These are phyloP conservation scores for Plasmodium inui DNA, from an alignment of 169 alveolate species.

Conservation along the genomic window DNA sequence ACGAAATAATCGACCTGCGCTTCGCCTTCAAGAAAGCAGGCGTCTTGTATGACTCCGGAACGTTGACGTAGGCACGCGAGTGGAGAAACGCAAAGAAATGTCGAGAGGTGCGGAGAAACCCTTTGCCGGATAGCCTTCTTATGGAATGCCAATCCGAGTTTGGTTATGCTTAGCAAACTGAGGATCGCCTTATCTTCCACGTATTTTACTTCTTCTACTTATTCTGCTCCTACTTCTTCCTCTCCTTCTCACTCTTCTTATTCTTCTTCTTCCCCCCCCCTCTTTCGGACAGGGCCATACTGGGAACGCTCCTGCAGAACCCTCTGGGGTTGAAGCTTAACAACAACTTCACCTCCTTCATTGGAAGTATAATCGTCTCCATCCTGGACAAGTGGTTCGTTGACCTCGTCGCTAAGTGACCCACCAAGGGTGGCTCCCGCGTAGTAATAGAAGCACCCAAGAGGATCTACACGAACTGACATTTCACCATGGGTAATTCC, in stretches of 20 bases:
- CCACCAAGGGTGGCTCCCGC: neutral
- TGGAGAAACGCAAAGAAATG: neutral
- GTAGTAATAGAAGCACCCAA: neutral
- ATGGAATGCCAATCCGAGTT: neutral
- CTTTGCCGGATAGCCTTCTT: neutral
- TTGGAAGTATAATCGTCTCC: conserved; percentile 51
- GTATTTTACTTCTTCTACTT: neutral
- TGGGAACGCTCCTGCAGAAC: conserved; percentile 58
- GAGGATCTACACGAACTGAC: neutral
- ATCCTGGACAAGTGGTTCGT: conserved; percentile 58
- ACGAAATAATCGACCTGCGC: conserved; percentile 1
- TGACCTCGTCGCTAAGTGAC: neutral
- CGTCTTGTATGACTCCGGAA: conserved; percentile 18
- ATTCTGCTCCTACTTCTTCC: neutral
- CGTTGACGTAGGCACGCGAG: conserved; percentile 26
- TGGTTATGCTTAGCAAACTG: neutral
- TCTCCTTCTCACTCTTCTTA: neutral
- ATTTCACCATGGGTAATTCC: neutral
- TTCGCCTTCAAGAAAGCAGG: neutral
- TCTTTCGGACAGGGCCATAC: conserved; percentile 16
- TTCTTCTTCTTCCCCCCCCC: neutral
- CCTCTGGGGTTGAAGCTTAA: conserved; percentile 51
- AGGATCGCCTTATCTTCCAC: neutral
- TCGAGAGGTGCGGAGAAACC: neutral
- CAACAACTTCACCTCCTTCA: conserved; percentile 66